Evolutionary conservation across 2,329 filamentous ascomycete genomes (phyloP), one percentile per base, ranked within the genome.

Genomic region (Fusarium floridanum): DNA sequence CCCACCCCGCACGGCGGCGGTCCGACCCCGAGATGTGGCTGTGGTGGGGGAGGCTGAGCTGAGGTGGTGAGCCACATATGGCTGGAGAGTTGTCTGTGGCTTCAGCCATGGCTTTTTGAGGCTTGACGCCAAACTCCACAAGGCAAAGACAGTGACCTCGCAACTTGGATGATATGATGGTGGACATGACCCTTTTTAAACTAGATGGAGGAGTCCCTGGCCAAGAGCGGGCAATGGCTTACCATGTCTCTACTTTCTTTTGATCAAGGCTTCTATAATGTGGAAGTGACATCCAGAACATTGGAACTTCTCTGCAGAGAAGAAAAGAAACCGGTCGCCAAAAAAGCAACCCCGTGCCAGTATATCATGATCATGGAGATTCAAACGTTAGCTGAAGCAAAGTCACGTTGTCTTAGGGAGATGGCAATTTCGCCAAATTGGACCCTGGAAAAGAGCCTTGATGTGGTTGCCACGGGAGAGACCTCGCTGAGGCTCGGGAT

Each of bases 21-120:
- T 56, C 45, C 60, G 43, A 41, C 53, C 39, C 62, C 53, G 68
- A 64, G 53, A n/a, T 61, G 53, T 70, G 75, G 70, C 64, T 64
- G 66, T 71, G 69, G 76, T 75, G 76, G 76, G 74, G 73, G 76
- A 78, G 75, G 76, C 75, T 78, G 76, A 59, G n/a, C 2, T 1
- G 8, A 22, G n/a, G n/a, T 20, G 29, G 8, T 27, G n/a, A 43
- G 60, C 60, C 37, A 48, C 48, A 37, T 71, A 64, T 74, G 73
- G 73, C 73, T 75, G 34, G 10, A 24, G 36, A 29, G 55, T 24
- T 27, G 3, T 11, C 16, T 27, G 22, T 59, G 55, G 55, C 55
- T 59, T 41, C 22, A n/a, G 6, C 27, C 22, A 7, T 12, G 53
- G 24, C 20, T 34, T 34, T 22, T 34, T 22, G 16, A 22, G 22